A percentile compares a stretch with the other conserved stretches of the same genome.
Conservation (phyloP, 2,329 filamentous ascomycete genomes). For the Laburnicola sp. region DNA sequence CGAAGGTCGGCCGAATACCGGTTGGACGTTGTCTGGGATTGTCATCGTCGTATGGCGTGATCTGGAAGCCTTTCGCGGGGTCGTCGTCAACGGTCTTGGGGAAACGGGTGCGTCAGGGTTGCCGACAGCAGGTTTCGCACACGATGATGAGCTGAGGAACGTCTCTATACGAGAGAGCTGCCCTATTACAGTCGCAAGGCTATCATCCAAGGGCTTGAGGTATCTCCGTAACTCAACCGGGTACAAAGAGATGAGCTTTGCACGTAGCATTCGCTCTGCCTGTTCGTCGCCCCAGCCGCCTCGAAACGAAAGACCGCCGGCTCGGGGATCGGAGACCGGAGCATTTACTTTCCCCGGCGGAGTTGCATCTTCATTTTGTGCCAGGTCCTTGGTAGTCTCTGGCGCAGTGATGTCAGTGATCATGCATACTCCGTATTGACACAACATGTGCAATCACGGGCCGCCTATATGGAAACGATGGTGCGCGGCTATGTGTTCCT, state of each 20-base stretch:
- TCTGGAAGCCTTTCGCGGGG: background rate
- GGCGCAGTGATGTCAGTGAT: too few species aligned
- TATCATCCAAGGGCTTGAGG: background rate
- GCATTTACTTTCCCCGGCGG: too few species aligned
- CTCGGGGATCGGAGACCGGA: too few species aligned
- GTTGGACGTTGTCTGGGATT: background rate
- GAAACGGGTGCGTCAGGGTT: background rate
- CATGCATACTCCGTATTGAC: too few species aligned
- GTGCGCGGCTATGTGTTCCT: too few species aligned
- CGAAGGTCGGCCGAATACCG: slow-evolving; percentile 10
- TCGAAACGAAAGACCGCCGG: background rate
- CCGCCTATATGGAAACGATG: too few species aligned
- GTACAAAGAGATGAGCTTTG: background rate
- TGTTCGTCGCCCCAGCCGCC: slow-evolving; percentile 1
- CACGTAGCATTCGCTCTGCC: background rate
- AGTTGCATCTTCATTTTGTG: too few species aligned
- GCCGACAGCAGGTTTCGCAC: background rate
- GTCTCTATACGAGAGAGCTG: slow-evolving; percentile 2
- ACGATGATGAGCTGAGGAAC: background rate
- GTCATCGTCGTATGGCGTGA: background rate
- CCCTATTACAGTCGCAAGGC: background rate
- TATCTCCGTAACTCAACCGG: background rate
- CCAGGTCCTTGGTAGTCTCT: too few species aligned
- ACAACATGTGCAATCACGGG: too few species aligned
- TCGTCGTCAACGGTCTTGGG: background rate